Evolutionary conservation across 495 filamentous ascomycete species (phyloP).

Genomic region (Aspergillus ellipticus): DNA sequence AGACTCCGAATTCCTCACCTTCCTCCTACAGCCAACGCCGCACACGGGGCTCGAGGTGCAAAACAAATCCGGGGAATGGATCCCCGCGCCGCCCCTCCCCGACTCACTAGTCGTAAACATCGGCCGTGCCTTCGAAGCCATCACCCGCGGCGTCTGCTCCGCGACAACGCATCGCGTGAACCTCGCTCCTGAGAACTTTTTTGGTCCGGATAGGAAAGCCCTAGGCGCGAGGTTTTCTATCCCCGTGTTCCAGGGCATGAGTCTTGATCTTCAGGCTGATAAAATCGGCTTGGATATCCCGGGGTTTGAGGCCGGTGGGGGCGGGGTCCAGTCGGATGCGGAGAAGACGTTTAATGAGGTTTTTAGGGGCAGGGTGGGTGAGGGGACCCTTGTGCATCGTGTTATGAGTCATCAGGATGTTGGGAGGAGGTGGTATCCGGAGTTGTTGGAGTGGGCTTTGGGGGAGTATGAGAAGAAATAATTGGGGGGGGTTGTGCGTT

Average conservation of each 20-base stretch:
- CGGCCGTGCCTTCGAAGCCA: conserved; percentile 85
- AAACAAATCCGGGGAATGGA: conserved; percentile 78
- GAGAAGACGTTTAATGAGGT: conserved; percentile 42
- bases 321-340: conserved; percentile 41
- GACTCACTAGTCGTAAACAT: conserved; percentile 80
- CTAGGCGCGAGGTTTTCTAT: conserved; percentile 74
- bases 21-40: conserved; percentile 78
- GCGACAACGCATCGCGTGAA: conserved; percentile 81
- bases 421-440: conserved; percentile 75
- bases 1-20: conserved; percentile 83
- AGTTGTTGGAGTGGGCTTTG: conserved; percentile 48
- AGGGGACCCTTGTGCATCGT: conserved; percentile 78
- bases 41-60: conserved; percentile 87
- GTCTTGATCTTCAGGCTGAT: conserved; percentile 76
- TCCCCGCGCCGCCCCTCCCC: conserved; percentile 52
- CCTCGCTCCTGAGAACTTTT: conserved; percentile 30
- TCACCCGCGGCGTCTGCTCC: conserved; percentile 84
- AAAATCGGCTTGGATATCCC: conserved; percentile 68
- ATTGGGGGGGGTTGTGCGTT: no score
- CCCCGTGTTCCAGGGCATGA: conserved; percentile 91
- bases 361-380: conserved; percentile 60
- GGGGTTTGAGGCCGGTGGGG: conserved; percentile 52
- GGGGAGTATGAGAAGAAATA: conserved; percentile 22
- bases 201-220: conserved; percentile 18
- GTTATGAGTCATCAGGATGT: conserved; percentile 90